phyloP scores from a whole-genome alignment of 2,329 filamentous ascomycete species.

The Verruconis gallopava region DNA sequence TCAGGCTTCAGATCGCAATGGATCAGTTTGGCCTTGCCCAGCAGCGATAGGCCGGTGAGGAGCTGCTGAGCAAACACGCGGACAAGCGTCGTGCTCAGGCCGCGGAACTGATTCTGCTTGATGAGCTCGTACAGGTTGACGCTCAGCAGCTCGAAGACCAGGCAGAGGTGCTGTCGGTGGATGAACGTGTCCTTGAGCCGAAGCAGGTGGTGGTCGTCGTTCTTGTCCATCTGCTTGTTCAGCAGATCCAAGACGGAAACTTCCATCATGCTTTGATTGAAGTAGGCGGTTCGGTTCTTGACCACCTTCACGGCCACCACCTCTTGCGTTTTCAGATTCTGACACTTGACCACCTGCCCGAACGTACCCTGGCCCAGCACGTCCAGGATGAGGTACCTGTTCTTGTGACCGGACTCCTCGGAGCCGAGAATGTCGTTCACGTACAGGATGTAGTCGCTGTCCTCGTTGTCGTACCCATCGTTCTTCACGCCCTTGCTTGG shows the following conservation, averaged over 20 bases:
- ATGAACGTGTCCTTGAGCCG: constrained; percentile 97
- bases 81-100: constrained; percentile 89
- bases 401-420: constrained; percentile 98
- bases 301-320: constrained; percentile 98
- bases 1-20: constrained; percentile 98
- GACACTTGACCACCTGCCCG: constrained; percentile 96
- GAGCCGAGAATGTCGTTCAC: constrained; percentile 97
- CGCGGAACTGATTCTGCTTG: constrained; percentile 98
- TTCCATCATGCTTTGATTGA: constrained; percentile 99
- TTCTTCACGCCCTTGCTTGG: constrained; percentile 98
- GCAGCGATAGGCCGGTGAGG: constrained; percentile 75
- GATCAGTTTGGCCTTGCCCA: constrained; percentile 94
- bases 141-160: constrained; percentile 91
- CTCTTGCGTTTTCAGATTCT: constrained; percentile 96
- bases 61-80: constrained; percentile 96
- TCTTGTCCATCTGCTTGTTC: constrained; percentile 98
- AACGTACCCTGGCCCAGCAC: constrained; percentile 96
- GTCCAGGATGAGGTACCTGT: constrained; percentile 92
- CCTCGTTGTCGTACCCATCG: constrained; percentile 96
- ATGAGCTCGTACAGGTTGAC: constrained; percentile 98
- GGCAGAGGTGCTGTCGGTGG: constrained; percentile 87
- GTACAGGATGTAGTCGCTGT: constrained; percentile 98
- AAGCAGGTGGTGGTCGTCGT: constrained; percentile 92
- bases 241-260: constrained; percentile 95
- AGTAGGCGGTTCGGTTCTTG: constrained; percentile 97